phyloP scores from a whole-genome alignment of 148 eudicot species.

The Spergularia bocconei region DNA sequence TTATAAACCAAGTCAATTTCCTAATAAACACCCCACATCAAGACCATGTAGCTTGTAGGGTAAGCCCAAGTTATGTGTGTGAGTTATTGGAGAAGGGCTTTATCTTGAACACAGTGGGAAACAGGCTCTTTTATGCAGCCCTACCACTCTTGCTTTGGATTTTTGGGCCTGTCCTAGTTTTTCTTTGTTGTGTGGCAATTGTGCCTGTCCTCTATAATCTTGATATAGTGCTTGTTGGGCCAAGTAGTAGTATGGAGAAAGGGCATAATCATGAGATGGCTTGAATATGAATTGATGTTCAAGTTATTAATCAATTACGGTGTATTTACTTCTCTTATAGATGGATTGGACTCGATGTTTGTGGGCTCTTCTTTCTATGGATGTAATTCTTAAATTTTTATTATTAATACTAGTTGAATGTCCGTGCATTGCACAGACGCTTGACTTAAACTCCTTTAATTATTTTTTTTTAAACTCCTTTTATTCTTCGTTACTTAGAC shows the following conservation, averaged over 20 bases:
- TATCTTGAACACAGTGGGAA: slow-evolving; percentile 30
- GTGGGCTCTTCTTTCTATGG: not conserved
- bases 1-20: slow-evolving; percentile 78
- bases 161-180: slow-evolving; percentile 35
- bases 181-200: slow-evolving; percentile 27
- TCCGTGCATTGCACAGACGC: too few species aligned
- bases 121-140: slow-evolving; percentile 38
- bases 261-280: slow-evolving; percentile 21
- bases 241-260: slow-evolving; percentile 10
- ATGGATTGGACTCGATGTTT: too few species aligned
- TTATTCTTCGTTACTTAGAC: too few species aligned
- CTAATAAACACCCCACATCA: slow-evolving; percentile 30
- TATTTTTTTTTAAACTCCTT: too few species aligned
- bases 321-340: too few species aligned
- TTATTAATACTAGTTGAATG: too few species aligned
- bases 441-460: too few species aligned
- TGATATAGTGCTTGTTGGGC: slow-evolving; percentile 28
- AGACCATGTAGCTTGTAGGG: slow-evolving; percentile 6
- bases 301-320: not conserved
- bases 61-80: slow-evolving; percentile 25
- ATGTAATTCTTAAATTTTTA: not conserved
- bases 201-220: slow-evolving; percentile 39
- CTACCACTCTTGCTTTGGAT: slow-evolving; percentile 42
- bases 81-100: slow-evolving; percentile 36
- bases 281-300: not conserved